Base-by-base conservation (phyloP, 2,329 filamentous ascomycete genomes). In the Colletotrichum tanaceti region DNA sequence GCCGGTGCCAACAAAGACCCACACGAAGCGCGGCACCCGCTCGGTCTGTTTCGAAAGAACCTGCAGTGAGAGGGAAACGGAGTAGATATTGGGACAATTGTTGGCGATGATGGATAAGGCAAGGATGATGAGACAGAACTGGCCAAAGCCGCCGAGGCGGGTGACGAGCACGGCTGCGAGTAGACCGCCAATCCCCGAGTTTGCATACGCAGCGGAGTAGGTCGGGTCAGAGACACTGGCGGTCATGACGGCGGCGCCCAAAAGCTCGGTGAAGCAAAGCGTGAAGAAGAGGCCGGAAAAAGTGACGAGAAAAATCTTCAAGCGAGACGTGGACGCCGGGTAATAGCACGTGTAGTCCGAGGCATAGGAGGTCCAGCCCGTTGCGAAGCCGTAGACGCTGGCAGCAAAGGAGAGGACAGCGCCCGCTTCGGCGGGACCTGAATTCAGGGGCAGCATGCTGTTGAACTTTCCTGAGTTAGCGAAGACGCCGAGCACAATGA, bases 291-390 rank as follows among this genome's bases (percentile, higher is more conserved):
- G 83, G 11, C 93, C 93, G 28, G 82, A 76, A 77, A 89, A 92
- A 38, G 91, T 92, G 75, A 88, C 89, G 68, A 87, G 73, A 78
- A 94, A 95, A 69, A 94, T 83, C 69, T 89, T 88, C 49, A 77
- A 77, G 24, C 87, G 85, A 38, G 86, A 86, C 47, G 88, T 88
- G 28, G 79, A 83, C 3, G 84, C 81, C 0, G 91, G 91, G 73
- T 94, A 92, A 78, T 94, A 94, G 58, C 93, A 91, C 24, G 91
- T 93, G 77, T 94, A 95, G 75, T 95, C 92, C 10, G 91, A 90
- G 0, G 92, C 91, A 68, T 90, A 92, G 7, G 86, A 86, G 1
- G 90, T 89, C 92, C 93, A 96, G 64, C 92, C 87, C 2, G 91
- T 90, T 20, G 89, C 85, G 75, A 91, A 90, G 46, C 90, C 87